Conservation (phyloP, 2,329 filamentous ascomycete genomes). For the Lachnellula occidentalis region DNA sequence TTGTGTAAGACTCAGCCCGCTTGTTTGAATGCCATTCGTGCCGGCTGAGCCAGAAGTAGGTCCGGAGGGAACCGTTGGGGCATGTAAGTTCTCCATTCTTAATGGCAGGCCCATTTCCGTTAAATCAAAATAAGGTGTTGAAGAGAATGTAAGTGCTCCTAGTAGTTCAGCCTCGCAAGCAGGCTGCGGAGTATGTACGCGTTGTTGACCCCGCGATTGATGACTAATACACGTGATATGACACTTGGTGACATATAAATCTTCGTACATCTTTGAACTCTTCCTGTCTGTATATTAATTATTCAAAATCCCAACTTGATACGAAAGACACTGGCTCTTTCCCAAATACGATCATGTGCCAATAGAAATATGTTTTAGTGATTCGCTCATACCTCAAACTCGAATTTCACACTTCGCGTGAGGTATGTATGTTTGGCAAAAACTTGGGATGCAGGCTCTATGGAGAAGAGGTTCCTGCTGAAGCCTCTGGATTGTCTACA, state of each 20-base stretch:
- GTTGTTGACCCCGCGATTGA: background rate
- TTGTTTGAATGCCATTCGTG: conserved; percentile 54
- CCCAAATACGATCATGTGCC: too few relatives aligned
- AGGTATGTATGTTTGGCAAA: too few relatives aligned
- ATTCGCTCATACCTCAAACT: too few relatives aligned
- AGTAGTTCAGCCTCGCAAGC: conserved; percentile 17
- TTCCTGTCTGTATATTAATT: too few relatives aligned
- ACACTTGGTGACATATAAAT: background rate
- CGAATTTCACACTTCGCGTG: too few relatives aligned
- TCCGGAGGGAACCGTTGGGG: conserved; percentile 71
- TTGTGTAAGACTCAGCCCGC: conserved; percentile 66
- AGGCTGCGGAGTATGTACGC: conserved; percentile 12
- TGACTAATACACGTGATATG: background rate
- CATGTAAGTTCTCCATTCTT: conserved; percentile 60
- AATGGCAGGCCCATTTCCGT: conserved; percentile 26
- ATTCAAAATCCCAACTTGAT: too few relatives aligned
- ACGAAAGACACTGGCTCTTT: too few relatives aligned
- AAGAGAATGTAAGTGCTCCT: background rate
- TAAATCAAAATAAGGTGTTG: background rate
- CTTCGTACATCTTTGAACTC: background rate
- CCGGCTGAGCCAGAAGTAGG: conserved; percentile 57
- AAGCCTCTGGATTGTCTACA: too few relatives aligned
- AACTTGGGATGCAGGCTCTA: too few relatives aligned
- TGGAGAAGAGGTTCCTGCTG: too few relatives aligned
- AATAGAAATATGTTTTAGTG: too few relatives aligned